phyloP scores from a whole-genome alignment of 805 yeast species.

The Metschnikowia cubensis region DNA sequence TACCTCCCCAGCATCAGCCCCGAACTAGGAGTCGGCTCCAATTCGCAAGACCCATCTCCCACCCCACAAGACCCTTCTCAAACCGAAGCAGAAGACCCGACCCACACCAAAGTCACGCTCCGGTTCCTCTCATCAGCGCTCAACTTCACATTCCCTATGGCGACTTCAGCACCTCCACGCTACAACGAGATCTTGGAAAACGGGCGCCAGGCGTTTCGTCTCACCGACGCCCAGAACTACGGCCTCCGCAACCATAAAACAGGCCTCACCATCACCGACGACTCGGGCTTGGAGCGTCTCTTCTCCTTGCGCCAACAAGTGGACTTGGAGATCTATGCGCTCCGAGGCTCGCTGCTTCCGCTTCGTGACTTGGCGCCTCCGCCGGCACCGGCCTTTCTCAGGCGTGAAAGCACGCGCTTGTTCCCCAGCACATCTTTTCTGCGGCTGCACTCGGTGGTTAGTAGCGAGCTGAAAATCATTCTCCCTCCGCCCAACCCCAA shows the following conservation, averaged over 20 bases:
- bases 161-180: slow-evolving; percentile 76
- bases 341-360: slow-evolving; percentile 1
- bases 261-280: slow-evolving; percentile 28
- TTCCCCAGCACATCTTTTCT: slow-evolving; percentile 21
- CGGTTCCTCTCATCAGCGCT: slow-evolving; percentile 53
- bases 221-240: slow-evolving; percentile 19
- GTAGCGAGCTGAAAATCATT: slow-evolving; percentile 13
- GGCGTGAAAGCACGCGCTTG: not conserved
- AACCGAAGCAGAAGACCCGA: not conserved
- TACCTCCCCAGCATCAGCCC: not conserved
- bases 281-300: slow-evolving; percentile 37
- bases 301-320: slow-evolving; percentile 29
- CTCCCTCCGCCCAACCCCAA: slow-evolving; percentile 9
- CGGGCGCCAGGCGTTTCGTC: slow-evolving; percentile 65
- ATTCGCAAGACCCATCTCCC: not conserved
- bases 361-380: not conserved
- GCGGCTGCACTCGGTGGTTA: slow-evolving; percentile 30
- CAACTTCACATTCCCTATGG: slow-evolving; percentile 60
- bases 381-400: not conserved
- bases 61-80: too few relatives aligned
- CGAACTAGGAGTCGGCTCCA: not conserved
- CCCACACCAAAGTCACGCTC: slow-evolving; percentile 29
- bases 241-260: slow-evolving; percentile 26
- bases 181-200: slow-evolving; percentile 72
- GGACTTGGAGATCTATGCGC: slow-evolving; percentile 37